Evolutionary conservation across 257 asterid species (phyloP), one percentile per base, ranked within the genome.

Genomic region (Solanum pennellii): DNA sequence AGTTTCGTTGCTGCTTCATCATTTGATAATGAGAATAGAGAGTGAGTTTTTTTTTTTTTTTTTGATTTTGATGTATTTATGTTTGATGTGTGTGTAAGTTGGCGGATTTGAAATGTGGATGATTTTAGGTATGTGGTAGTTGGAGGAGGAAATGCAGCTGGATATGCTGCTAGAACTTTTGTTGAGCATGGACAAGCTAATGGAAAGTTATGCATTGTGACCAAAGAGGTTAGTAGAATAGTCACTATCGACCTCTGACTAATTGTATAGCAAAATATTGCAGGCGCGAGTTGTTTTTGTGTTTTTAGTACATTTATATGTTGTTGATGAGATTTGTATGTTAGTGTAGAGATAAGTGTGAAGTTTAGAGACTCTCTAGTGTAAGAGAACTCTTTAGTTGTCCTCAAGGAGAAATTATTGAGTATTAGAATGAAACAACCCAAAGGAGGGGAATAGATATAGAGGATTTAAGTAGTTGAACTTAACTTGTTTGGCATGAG

Each of bases 121-220:
- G 68, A 59, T 73, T 74, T 16, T 91, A 95, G 98, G 92, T 95
- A 66, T 92, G 98, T 96, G 85, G 94, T 96, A 37, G 98, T 96
- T 44, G 98, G 99, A 86, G 99, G 98, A 45, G 99, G 99, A 60
- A 96, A 96, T 90, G 90, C 98, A 3, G 98, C 98, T 89, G 99
- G 99, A 89, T 96, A 96, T 87, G 98, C 98, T 0, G 98, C 99
- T 86, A 62, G 93, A 91, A 95, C 96, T 52, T 95, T 96, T 45
- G 98, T 95, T 11, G 99, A 96, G 87, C 93, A 96, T 23, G 98
- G 96, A 62, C 45, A 92, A 94, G 99, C 99, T 87, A 93, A 94
- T 90, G 98, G 99, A 80, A 95, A 90, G 93, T 98, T 96, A 69
- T 96, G 99, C 90, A 94, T 96, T 89, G 98, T 94, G 29, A 92